Evolutionary conservation across 441 rosid genomes (phyloP).

Genomic region (Theobroma grandiflorum): DNA sequence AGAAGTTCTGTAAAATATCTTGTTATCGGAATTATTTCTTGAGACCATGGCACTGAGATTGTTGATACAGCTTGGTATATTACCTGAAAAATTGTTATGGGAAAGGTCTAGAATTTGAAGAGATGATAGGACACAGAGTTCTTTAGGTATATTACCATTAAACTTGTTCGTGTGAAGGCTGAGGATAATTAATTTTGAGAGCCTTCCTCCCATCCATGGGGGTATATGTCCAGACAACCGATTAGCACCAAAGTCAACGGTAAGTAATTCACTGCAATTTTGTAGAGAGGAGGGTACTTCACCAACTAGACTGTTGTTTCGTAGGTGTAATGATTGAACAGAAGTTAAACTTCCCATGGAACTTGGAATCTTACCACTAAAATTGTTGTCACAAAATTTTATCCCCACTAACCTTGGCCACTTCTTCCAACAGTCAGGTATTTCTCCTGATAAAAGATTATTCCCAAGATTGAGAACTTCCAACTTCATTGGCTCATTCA

Average conservation of each 20-base stretch:
- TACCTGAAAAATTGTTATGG: conserved; percentile 12
- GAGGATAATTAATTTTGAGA: conserved; percentile 10
- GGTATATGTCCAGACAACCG: conserved; percentile 12
- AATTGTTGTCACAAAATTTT: conserved; percentile 10
- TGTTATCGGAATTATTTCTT: rapidly evolving
- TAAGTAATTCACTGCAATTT: background rate
- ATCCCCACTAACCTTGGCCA: background rate
- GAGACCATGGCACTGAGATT: conserved; percentile 22
- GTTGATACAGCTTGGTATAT: conserved; percentile 18
- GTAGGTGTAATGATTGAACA: conserved; percentile 11
- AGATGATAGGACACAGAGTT: background rate
- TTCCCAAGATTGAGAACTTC: conserved; percentile 9
- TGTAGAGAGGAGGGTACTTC: background rate
- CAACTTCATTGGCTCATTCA: background rate
- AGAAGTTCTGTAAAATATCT: background rate
- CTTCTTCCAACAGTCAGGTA: conserved; percentile 29
- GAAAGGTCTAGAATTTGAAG: conserved; percentile 28
- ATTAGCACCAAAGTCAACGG: conserved; percentile 18
- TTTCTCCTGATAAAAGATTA: background rate
- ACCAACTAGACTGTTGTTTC: conserved; percentile 1
- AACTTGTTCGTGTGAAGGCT: background rate
- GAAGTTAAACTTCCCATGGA: conserved; percentile 19
- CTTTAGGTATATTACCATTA: background rate
- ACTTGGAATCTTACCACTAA: conserved; percentile 22
- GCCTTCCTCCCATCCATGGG: conserved; percentile 19